phyloP scores from a whole-genome alignment of 1,139 yeast genomes.

The Magnusiomyces magnusii region DNA sequence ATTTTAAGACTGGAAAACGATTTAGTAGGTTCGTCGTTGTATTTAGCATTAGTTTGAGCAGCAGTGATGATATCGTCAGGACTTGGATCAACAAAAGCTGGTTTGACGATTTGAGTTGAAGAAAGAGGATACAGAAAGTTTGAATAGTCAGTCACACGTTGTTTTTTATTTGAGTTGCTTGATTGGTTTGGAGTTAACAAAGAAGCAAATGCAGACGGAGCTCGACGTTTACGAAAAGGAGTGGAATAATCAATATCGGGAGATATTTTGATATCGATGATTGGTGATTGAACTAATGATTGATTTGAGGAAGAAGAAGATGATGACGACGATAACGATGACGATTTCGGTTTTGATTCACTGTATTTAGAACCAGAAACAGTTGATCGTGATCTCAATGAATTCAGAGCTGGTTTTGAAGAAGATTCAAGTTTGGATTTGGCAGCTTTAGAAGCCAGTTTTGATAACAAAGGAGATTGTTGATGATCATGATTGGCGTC shows the following conservation, averaged over 20 bases:
- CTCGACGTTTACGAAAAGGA: not conserved
- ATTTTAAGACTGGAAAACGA: not conserved
- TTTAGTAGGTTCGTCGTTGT: conserved; percentile 1
- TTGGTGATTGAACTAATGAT: conserved; percentile 15
- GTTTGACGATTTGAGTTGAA: not conserved
- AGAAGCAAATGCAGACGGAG: not conserved
- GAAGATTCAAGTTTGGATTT: not conserved
- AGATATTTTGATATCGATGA: conserved; percentile 11
- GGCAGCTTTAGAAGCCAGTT: not conserved
- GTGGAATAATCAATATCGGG: not conserved
- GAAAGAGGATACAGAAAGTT: conserved; percentile 9
- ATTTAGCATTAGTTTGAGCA: conserved; percentile 44
- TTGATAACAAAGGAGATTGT: conserved; percentile 7
- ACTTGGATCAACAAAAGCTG: conserved; percentile 60
- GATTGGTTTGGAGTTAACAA: not conserved
- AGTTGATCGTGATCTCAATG: not conserved
- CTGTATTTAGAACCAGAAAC: not conserved
- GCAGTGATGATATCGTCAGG: conserved; percentile 70
- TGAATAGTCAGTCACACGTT: not conserved
- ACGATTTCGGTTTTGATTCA: not conserved
- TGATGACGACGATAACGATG: not conserved
- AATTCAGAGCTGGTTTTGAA: not conserved
- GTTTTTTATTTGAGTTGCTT: not conserved
- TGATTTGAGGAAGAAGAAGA: conserved; percentile 6
- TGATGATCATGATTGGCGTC: not conserved